Conservation (phyloP, 2,329 filamentous ascomycete species). For the Eutypella sp. region DNA sequence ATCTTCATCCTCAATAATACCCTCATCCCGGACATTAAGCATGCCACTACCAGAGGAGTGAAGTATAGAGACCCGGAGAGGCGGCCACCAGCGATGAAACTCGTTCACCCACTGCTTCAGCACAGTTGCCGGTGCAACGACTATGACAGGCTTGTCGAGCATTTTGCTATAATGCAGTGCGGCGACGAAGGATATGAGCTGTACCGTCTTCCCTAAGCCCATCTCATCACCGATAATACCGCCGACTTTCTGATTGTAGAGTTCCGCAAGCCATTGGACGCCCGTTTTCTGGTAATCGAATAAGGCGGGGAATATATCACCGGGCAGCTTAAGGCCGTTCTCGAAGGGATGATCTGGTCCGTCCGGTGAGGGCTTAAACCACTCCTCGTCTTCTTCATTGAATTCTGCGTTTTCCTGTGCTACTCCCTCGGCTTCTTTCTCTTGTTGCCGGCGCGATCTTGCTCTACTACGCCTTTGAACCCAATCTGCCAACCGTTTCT, state of each 20-base stretch:
- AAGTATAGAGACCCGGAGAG: conserved; percentile 89
- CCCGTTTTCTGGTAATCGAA: conserved; percentile 98
- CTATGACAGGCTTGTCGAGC: conserved; percentile 77
- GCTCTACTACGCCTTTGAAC: conserved; percentile 57
- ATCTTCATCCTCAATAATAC: conserved; percentile 49
- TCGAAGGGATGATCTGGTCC: conserved; percentile 70
- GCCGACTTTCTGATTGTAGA: conserved; percentile 84
- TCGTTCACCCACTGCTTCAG: conserved; percentile 98
- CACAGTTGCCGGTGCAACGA: conserved; percentile 91
- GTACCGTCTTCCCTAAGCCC: conserved; percentile 91
- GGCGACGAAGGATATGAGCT: conserved; percentile 72
- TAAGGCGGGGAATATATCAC: conserved; percentile 85
- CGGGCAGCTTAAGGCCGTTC: conserved; percentile 74
- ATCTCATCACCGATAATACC: conserved; percentile 97
- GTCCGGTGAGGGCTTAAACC: conserved; percentile 82
- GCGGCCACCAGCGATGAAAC: conserved; percentile 99
- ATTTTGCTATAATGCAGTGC: conserved; percentile 88
- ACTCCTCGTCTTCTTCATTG: conserved; percentile 52
- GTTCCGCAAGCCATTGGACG: conserved; percentile 91
- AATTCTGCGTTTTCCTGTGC: conserved; percentile 28
- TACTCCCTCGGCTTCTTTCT: conserved; percentile 32
- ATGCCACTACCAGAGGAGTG: conserved; percentile 96
- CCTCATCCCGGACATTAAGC: conserved; percentile 71
- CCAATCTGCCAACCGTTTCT: conserved; percentile 72
- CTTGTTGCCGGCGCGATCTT: conserved; percentile 37